Base-by-base conservation (phyloP, 2,329 filamentous ascomycete species). In the Paecilomyces variotii region DNA sequence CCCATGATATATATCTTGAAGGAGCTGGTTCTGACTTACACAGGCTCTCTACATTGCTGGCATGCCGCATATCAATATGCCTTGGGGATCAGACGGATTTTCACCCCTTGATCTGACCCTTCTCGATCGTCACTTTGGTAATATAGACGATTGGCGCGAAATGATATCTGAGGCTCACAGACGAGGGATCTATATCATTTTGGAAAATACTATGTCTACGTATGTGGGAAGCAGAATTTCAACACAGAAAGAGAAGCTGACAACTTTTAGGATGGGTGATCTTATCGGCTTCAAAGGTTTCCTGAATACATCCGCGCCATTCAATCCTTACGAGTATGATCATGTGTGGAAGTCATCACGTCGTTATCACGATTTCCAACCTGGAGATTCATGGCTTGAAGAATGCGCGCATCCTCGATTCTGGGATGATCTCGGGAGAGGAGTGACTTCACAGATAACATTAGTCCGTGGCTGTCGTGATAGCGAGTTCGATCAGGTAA, bases 171-270 rank as follows among this genome's bases (percentile, higher is more conserved):
- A 80, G 53, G 81, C 85, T 25, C 84, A 86, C 65, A 63, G 67
- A 3, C 74, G 80, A 35, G 79, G 76, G 58, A 85, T 86, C 82
- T 85, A 84, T 68, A 80, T 85, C 27, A 70, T 86, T 26, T 62
- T 85, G 56, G 84, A 86, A 64, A 85, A 84, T 66, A 86, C 83
- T 2, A 79, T 85, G 69, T 78, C 80, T 27, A 86, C 83, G 71
- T 76, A 65, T 67, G 74, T 66, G n/a, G 25, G 54, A 24, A 56
- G 52, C 6, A 55, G 4, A 10, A 7, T 6, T 14, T 35, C 14
- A 24, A 34, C 14, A 24, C 35, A 5, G n/a, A 51, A 32, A 45
- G 9, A 30, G 24, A 30, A 56, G 49, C 26, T 39, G 49, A 45
- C 25, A 49, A 25, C 19, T 58, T 9, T 19, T 14, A 79, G 76